These are phyloP conservation scores for Wickerhamomyces bisporus DNA, from an alignment of 805 yeast genomes.

Conservation along the genomic window DNA sequence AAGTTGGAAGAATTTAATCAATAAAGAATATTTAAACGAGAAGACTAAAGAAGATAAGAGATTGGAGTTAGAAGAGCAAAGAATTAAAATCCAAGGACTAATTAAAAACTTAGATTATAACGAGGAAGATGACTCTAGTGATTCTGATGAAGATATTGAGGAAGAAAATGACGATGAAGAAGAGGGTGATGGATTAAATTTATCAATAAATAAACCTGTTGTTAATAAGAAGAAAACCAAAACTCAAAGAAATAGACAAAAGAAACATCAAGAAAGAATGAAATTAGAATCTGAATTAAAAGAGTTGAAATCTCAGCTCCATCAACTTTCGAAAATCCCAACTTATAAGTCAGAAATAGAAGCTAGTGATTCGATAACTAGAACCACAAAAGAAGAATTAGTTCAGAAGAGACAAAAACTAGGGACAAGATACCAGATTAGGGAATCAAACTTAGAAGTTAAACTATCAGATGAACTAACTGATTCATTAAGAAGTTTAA, in stretches of 20 bases:
- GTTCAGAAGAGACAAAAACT: conserved; percentile 32
- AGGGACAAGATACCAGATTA: conserved; percentile 43
- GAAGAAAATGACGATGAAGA: conserved; percentile 35
- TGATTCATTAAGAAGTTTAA: conserved; percentile 76
- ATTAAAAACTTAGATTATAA: conserved; percentile 58
- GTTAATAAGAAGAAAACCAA: conserved; percentile 67
- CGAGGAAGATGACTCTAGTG: conserved; percentile 43
- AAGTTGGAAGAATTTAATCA: conserved; percentile 72
- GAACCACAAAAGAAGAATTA: conserved; percentile 22
- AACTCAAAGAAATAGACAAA: conserved; percentile 68
- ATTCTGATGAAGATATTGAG: conserved; percentile 30
- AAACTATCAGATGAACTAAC: conserved; percentile 86
- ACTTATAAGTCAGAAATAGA: conserved; percentile 26
- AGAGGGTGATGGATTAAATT: conserved; percentile 31
- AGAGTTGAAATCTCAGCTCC: conserved; percentile 53
- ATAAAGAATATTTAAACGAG: conserved; percentile 61
- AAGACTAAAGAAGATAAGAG: conserved; percentile 62
- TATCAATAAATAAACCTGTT: conserved; percentile 73
- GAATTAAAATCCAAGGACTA: conserved; percentile 56
- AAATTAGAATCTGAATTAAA: conserved; percentile 53
- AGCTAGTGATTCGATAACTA: conserved; percentile 15
- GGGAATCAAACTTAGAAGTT: conserved; percentile 53
- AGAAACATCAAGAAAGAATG: conserved; percentile 53
- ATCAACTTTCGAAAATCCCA: conserved; percentile 50
- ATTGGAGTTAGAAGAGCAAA: conserved; percentile 55